Conservation (phyloP, 78 protist species). For the slime mould (Dictyostelium discoideum) region dicty_2.7 NC_007088.5:6357501-6358000, state of each 20-base stretch:
- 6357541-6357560: not conserved
- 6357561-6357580: not conserved
- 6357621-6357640: slow-evolving; percentile 18
- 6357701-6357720: not conserved
- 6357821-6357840: too few relatives aligned
- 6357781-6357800: not conserved
- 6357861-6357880: too few relatives aligned
- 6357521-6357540: slow-evolving; percentile 21
- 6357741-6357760: not conserved
- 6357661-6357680: not conserved
- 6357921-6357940: too few relatives aligned
- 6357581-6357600: not conserved
- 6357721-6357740: not conserved
- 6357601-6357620: not conserved
- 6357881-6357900: too few relatives aligned
- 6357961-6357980: too few relatives aligned
- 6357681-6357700: not conserved
- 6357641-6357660: not conserved
- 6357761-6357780: not conserved
- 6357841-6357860: too few relatives aligned
- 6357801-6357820: not conserved
- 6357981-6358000: too few relatives aligned
- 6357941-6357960: too few relatives aligned
- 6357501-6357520: slow-evolving; percentile 15
- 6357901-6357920: too few relatives aligned